Evolutionary conservation across 2,329 filamentous ascomycete genomes (phyloP).

Genomic region (Cladosporium sp.): DNA sequence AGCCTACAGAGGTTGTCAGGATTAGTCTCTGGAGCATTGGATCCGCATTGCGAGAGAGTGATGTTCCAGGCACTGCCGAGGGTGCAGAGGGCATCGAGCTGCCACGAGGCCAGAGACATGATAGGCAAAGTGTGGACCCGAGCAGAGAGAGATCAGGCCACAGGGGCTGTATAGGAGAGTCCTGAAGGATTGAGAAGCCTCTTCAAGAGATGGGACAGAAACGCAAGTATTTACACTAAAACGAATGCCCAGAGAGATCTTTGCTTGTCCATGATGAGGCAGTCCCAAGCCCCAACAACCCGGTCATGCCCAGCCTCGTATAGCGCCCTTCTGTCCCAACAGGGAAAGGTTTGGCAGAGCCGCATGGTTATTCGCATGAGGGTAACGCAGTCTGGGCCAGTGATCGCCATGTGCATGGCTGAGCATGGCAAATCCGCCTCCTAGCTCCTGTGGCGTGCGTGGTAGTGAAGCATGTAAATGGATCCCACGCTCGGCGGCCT

Average conservation of each 20-base stretch:
- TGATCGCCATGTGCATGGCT: background rate
- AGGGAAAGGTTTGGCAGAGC: background rate
- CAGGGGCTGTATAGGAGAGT: background rate
- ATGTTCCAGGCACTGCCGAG: background rate
- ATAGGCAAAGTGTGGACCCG: background rate
- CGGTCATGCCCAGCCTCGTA: background rate
- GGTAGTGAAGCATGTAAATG: background rate
- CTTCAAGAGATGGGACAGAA: background rate
- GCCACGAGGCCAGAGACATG: background rate
- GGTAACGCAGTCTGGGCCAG: background rate
- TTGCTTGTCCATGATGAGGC: background rate
- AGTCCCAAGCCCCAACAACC: background rate
- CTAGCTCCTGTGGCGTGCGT: background rate
- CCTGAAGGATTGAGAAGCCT: background rate
- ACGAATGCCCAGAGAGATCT: background rate
- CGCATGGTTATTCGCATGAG: background rate
- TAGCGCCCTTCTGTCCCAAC: background rate
- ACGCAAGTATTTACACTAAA: background rate
- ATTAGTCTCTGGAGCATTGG: background rate
- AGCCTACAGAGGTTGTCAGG: background rate
- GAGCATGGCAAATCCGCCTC: background rate
- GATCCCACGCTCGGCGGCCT: background rate
- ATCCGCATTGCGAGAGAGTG: background rate
- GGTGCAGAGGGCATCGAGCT: background rate
- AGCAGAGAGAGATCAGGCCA: background rate